These are phyloP conservation scores for Raddia distichophylla DNA, from an alignment of 176 grass and related monocot genomes.

Conservation along the genomic window DNA sequence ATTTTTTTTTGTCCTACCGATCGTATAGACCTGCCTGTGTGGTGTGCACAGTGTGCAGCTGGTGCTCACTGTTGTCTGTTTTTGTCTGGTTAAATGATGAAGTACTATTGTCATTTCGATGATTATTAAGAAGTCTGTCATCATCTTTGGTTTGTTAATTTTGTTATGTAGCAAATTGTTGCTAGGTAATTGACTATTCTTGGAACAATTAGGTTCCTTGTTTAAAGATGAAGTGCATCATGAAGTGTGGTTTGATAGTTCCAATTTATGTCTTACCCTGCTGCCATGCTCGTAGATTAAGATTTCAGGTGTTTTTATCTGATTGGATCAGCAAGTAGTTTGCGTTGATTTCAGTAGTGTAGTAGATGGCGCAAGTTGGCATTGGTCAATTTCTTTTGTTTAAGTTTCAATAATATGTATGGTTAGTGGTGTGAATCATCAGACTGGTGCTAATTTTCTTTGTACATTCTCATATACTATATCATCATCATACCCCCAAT, in stretches of 20 bases:
- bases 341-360: conserved; percentile 8
- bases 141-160: not conserved
- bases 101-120: not conserved
- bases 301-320: conserved; percentile 1
- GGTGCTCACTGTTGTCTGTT: not conserved
- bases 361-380: not conserved
- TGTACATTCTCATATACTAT: not conserved
- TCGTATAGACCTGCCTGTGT: not conserved
- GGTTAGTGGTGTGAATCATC: not conserved
- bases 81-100: conserved; percentile 2
- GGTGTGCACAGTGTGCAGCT: not conserved
- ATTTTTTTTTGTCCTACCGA: not conserved
- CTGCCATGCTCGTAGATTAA: not conserved
- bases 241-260: conserved; percentile 19
- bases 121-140: not conserved
- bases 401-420: not conserved
- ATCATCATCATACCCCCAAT: too few relatives aligned
- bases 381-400: not conserved
- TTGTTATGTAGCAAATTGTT: conserved; percentile 14
- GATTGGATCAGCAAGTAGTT: conserved; percentile 17
- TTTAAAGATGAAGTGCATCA: conserved; percentile 26
- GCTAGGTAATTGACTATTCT: not conserved
- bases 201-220: not conserved
- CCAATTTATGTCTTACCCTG: not conserved
- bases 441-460: not conserved